Evolutionary conservation across 2,329 filamentous ascomycete species (phyloP).

Genomic region (Trichophyton equinum): DNA sequence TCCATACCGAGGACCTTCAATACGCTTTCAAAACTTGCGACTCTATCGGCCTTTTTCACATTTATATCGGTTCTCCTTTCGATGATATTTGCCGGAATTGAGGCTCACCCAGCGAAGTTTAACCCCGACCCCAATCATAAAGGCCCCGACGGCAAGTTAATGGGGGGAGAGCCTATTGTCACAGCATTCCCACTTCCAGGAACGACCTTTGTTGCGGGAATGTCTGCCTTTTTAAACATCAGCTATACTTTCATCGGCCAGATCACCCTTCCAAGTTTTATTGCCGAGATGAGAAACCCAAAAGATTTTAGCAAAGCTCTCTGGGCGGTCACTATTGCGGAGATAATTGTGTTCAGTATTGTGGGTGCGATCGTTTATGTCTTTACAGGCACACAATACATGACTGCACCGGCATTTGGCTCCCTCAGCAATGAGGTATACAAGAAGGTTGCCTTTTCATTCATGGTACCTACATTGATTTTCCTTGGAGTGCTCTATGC

Average conservation of each 20-base stretch:
- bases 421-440: constrained; percentile 60
- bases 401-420: constrained; percentile 75
- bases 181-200: constrained; percentile 53
- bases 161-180: constrained; percentile 52
- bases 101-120: constrained; percentile 60
- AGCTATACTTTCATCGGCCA: constrained; percentile 94
- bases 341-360: constrained; percentile 73
- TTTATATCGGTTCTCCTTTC: constrained; percentile 80
- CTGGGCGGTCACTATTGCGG: constrained; percentile 78
- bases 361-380: constrained; percentile 71
- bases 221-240: constrained; percentile 89
- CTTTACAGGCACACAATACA: constrained; percentile 84
- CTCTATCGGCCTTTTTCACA: constrained; percentile 70
- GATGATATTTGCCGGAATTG: constrained; percentile 66
- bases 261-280: constrained; percentile 87
- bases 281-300: constrained; percentile 75
- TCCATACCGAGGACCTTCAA: constrained; percentile 79
- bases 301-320: constrained; percentile 86
- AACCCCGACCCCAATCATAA: constrained; percentile 35
- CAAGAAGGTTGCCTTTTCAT: constrained; percentile 82
- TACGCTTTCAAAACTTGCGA: constrained; percentile 66
- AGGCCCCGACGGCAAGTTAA: constrained; percentile 15
- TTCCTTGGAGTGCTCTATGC: constrained; percentile 87
- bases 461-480: constrained; percentile 91
- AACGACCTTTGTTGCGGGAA: constrained; percentile 68